Base-by-base conservation (phyloP, 805 yeast species). In the Maudiozyma serrabonitensis region DNA sequence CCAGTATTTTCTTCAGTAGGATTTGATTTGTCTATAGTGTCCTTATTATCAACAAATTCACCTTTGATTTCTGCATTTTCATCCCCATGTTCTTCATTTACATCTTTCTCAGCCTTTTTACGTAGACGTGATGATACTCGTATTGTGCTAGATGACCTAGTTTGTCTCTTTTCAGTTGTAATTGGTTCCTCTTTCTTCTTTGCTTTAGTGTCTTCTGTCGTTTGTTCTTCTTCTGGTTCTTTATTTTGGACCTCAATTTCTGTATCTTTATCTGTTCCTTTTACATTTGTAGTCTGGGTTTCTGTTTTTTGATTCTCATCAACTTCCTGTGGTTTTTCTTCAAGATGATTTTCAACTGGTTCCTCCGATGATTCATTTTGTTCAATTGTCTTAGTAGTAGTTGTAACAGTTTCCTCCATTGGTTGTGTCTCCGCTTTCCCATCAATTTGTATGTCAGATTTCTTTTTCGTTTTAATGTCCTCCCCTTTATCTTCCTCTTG, bases 391-490 rank as follows among this genome's bases (percentile, higher is more conserved):
- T 11, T n/a, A 28, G 7, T 8, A 11, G 28, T 31, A 3, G 26
- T n/a, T n/a, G 16, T 1, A 6, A 13, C 18, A 7, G 13, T 18
- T 43, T 41, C 44, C 13, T 6, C 12, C n/a, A 19, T 25, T 13
- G 44, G 31, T n/a, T 41, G 31, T 16, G 15, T 25, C 21, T 26
- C 44, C 1, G 8, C 25, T 8, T 11, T 12, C 18, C 3, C 6
- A n/a, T 39, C 53, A 19, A 37, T 48, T 6, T 28, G 46, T 19
- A 45, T 49, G 21, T 55, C 50, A 15, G 26, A 34, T 26, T 21
- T 45, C 8, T 47, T 21, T 45, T 43, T 41, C 23, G 13, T 4
- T 9, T 15, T 21, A 21, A 21, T 21, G 23, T 21, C 4, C 23
- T 21, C 23, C 23, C 4, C 19, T 35, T 35, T 35, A n/a, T 34